These are phyloP conservation scores for Pholiota adiposa DNA, from an alignment of 1,284 basidiomycete genomes.

Conservation along the genomic window DNA sequence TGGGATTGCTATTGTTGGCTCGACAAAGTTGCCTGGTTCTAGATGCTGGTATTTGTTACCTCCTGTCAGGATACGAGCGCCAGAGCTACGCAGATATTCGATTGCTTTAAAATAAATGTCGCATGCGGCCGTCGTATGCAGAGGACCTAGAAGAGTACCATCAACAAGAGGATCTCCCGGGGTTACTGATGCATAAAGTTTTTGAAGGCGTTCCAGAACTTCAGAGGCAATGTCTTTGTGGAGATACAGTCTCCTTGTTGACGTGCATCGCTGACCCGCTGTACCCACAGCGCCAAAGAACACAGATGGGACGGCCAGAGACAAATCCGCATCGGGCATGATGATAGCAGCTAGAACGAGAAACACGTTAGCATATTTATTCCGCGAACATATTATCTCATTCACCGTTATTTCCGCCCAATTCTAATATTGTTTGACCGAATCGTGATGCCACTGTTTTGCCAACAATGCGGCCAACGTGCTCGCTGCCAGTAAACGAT, in stretches of 20 bases:
- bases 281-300: constrained; percentile 96
- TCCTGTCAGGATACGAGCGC: constrained; percentile 80
- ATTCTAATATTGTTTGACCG: constrained; percentile 86
- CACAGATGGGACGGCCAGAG: constrained; percentile 85
- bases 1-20: constrained; percentile 84
- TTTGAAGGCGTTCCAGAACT: constrained; percentile 78
- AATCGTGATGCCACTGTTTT: constrained; percentile 80
- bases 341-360: constrained; percentile 76
- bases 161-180: constrained; percentile 84
- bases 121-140: constrained; percentile 78
- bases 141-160: constrained; percentile 82
- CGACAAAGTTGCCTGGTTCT: constrained; percentile 81
- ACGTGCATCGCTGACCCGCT: constrained; percentile 93
- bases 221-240: constrained; percentile 79
- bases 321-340: constrained; percentile 91
- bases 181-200: constrained; percentile 68
- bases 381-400: constrained; percentile 20
- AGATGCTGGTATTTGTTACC: constrained; percentile 60
- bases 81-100: constrained; percentile 62
- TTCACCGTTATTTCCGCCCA: constrained; percentile 93
- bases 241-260: constrained; percentile 88
- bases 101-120: constrained; percentile 69
- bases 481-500: constrained; percentile 94
- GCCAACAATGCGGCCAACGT: constrained; percentile 84
- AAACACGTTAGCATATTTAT: constrained; percentile 18